Base-by-base conservation (phyloP, 768 basidiomycete genomes). In the Leccinellum albellum region DNA sequence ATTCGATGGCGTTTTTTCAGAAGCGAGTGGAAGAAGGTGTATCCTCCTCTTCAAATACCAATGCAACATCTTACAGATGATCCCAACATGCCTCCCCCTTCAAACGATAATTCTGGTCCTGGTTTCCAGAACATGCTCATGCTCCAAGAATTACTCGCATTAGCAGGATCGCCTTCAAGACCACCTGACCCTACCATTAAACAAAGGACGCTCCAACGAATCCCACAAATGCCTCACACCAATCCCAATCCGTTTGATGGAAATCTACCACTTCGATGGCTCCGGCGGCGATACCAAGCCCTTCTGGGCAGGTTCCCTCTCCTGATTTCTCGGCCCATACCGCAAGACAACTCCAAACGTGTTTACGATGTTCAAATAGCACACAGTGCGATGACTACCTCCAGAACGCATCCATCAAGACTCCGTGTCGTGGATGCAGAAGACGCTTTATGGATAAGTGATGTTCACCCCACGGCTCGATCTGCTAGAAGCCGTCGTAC, bases 1-100 rank as follows among this genome's bases (percentile, higher is more conserved):
- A 77, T 85, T 47, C 83, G 83, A 21, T 82, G 86, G 83, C 81
- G 83, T 21, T 88, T 78, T 64, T 90, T 84, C 70, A 72, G 67
- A 15, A 62, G 59, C 10, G 81, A 89, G 65, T 75, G 75, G 60
- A 79, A 75, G 63, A 86, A 83, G 61, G 71, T 86, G 23, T 65
- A 72, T 3, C 84, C 85, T 24, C 89, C 91, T 7, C 67, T 91
- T n/a, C 75, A 84, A 60, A 64, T 82, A 15, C 67, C 69, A n/a
- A 61, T 74, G 35, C 61, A 56, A n/a, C 32, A 62, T 49, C 55
- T 53, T 58, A 47, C 32, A 50, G 23, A 29, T n/a, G 54, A 58
- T 14, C 20, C 26, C 48, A 46, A 51, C 28, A 51, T 55, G 15
- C 56, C 61, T 28, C 51, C 55, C 37, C 46, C 69, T 28, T 54